phyloP scores from a whole-genome alignment of 805 yeast species.

The Metschnikowia corniflorae region DNA sequence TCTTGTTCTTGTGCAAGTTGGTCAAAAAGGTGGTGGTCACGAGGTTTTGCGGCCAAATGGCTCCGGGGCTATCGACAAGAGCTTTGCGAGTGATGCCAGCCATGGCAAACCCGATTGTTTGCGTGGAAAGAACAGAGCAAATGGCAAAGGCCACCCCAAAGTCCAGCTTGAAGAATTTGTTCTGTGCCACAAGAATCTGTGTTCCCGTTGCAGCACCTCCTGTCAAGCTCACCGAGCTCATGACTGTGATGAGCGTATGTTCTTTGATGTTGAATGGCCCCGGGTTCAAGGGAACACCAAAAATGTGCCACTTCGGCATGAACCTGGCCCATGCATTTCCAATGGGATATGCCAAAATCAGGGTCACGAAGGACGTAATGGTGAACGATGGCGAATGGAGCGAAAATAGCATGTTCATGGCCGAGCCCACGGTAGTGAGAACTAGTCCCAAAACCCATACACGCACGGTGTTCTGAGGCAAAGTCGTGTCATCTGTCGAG shows the following conservation, averaged over 20 bases:
- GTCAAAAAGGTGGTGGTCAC: constrained; percentile 21
- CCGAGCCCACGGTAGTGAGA: constrained; percentile 24
- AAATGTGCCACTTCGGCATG: constrained; percentile 11
- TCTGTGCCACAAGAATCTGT: constrained; percentile 20
- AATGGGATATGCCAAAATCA: constrained; percentile 23
- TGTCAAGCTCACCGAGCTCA: constrained; percentile 19
- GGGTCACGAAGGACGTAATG: constrained; percentile 25
- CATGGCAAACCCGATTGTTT: constrained; percentile 26
- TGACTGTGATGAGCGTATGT: constrained; percentile 13
- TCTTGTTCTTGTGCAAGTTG: constrained; percentile 13
- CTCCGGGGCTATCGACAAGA: constrained; percentile 15
- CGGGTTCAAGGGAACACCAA: constrained; percentile 21
- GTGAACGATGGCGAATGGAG: constrained; percentile 25
- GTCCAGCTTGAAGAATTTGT: constrained; percentile 13
- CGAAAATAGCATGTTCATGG: constrained; percentile 25
- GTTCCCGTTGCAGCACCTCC: constrained; percentile 18
- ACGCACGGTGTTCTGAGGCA: constrained; percentile 19
- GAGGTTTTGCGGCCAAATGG: constrained; percentile 19
- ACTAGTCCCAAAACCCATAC: constrained; percentile 20
- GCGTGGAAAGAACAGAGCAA: constrained; percentile 29
- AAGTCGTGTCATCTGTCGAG: constrained; percentile 16
- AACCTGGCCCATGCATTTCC: constrained; percentile 19
- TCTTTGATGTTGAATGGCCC: constrained; percentile 19
- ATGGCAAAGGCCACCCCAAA: constrained; percentile 24
- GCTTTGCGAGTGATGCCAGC: constrained; percentile 25